Conservation (phyloP, 352 stramenopile genomes). For the Globisporangium yorkense region DNA sequence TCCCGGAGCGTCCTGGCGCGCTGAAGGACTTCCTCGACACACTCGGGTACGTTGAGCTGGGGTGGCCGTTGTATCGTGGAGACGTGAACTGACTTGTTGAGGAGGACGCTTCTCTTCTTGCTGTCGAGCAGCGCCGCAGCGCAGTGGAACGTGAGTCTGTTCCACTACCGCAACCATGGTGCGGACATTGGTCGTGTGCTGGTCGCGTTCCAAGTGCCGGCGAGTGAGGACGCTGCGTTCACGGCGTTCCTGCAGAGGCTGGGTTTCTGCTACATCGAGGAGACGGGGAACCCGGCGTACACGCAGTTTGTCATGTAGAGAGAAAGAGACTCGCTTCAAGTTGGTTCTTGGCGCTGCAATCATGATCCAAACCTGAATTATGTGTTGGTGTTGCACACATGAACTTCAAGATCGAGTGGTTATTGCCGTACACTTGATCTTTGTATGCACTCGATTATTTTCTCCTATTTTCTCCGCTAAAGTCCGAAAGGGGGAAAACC, state of each 20-base stretch:
- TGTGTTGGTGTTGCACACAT: too few relatives aligned
- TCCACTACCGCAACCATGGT: slow-evolving; percentile 99
- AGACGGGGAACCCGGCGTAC: slow-evolving; percentile 82
- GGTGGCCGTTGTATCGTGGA: not conserved
- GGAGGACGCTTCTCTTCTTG: not conserved
- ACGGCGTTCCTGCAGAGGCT: slow-evolving; percentile 56
- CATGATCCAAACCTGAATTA: not conserved
- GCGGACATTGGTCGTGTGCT: slow-evolving; percentile 97
- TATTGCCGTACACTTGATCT: not conserved
- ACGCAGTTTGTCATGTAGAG: slow-evolving; percentile 66
- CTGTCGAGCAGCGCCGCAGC: slow-evolving; percentile 10
- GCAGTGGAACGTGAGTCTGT: slow-evolving; percentile 97
- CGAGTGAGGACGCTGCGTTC: slow-evolving; percentile 50
- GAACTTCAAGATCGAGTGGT: too few relatives aligned
- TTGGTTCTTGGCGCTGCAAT: not conserved
- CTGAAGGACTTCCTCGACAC: slow-evolving; percentile 91
- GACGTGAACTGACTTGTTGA: not conserved
- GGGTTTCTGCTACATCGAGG: slow-evolving; percentile 75
- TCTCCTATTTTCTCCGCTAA: not conserved
- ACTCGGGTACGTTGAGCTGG: slow-evolving; percentile 39
- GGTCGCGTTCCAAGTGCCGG: slow-evolving; percentile 93
- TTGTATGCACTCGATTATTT: not conserved
- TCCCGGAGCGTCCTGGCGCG: slow-evolving; percentile 90
- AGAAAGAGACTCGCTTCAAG: not conserved
- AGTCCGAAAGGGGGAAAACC: not conserved